Evolutionary conservation across 2,329 filamentous ascomycete species (phyloP).

Genomic region (Diplocarpon mali): DNA sequence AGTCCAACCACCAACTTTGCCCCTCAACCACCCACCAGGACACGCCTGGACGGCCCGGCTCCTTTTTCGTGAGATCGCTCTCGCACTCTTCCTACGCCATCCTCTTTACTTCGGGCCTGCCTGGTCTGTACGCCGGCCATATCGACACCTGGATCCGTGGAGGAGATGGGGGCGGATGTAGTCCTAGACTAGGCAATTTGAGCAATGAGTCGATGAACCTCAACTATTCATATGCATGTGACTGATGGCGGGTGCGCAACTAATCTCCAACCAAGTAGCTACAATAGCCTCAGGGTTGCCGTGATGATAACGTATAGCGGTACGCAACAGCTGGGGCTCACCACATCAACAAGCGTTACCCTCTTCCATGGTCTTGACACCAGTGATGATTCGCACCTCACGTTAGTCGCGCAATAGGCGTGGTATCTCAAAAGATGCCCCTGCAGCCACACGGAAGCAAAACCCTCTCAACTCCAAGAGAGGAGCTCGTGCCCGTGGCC

Average conservation of each 20-base stretch:
- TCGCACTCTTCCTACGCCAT: conserved; percentile 14
- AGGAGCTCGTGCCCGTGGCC: too few relatives aligned
- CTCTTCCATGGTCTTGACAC: too few relatives aligned
- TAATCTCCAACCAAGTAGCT: too few relatives aligned
- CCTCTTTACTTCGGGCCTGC: conserved; percentile 16
- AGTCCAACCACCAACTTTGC: neutral
- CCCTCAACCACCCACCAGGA: conserved; percentile 11
- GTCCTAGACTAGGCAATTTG: conserved; percentile 18
- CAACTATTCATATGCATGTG: neutral
- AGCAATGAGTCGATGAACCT: conserved; percentile 9
- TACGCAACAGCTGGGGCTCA: too few relatives aligned
- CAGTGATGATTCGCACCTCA: too few relatives aligned
- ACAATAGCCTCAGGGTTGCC: too few relatives aligned
- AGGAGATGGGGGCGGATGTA: conserved; percentile 21
- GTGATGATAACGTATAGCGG: too few relatives aligned
- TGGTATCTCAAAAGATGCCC: too few relatives aligned
- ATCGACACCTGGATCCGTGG: conserved; percentile 18
- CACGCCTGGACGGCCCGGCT: conserved; percentile 12
- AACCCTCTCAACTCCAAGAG: too few relatives aligned
- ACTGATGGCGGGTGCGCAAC: neutral
- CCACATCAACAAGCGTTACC: too few relatives aligned
- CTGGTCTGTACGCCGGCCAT: conserved; percentile 12
- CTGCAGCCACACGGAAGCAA: too few relatives aligned
- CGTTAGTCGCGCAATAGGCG: too few relatives aligned
- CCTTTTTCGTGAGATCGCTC: conserved; percentile 20